Evolutionary conservation across 768 basidiomycete genomes (phyloP).

Genomic region (Lentinula sp.): DNA sequence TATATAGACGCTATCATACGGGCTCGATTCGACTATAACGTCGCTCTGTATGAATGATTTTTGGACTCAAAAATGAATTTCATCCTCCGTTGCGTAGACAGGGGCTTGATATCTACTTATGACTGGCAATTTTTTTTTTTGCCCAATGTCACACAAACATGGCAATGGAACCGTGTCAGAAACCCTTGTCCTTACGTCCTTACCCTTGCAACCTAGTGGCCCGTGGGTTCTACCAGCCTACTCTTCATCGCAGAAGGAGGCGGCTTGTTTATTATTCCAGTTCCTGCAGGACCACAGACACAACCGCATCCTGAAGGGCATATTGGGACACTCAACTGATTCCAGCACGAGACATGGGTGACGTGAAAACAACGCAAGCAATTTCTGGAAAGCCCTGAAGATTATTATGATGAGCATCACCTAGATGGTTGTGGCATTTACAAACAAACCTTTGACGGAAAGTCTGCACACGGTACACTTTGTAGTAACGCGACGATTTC

Average conservation of each 20-base stretch:
- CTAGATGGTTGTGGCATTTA: neutral
- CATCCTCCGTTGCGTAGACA: no score
- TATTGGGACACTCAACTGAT: constrained; percentile 36
- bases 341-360: constrained; percentile 64
- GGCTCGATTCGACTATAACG: neutral
- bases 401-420: neutral
- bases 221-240: neutral
- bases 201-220: no score
- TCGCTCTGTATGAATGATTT: no score
- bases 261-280: neutral
- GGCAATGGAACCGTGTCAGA: no score
- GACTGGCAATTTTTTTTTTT: no score
- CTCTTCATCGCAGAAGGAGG: neutral
- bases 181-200: no score
- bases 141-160: no score
- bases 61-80: no score
- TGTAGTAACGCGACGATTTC: constrained; percentile 35
- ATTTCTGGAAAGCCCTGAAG: constrained; percentile 52
- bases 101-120: no score
- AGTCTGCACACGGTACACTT: constrained; percentile 71
- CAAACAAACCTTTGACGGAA: constrained; percentile 58
- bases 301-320: constrained; percentile 73
- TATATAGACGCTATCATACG: neutral
- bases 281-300: constrained; percentile 27
- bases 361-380: constrained; percentile 61